Percentiles rank a stretch among this genome's conserved stretches.
Conservation (phyloP, 345 rosid species). For the Aquilaria sinensis region DNA sequence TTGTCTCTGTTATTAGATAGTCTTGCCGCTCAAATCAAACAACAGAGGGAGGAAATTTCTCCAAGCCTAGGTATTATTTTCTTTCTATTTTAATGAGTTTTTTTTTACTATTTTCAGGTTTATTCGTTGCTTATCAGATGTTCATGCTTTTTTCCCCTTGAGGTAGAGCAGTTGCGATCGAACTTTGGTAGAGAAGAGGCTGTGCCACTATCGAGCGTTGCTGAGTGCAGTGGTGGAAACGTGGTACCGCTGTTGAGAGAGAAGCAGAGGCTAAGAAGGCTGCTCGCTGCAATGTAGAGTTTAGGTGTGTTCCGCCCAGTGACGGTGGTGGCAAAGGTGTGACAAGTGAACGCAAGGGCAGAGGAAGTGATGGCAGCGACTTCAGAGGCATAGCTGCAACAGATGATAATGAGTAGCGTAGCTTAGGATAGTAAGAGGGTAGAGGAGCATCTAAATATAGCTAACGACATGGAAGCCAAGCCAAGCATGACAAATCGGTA, state of each 20-base stretch:
- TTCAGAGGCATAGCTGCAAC: conserved; percentile 70
- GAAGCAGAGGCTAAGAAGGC: conserved; percentile 67
- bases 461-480: conserved; percentile 32
- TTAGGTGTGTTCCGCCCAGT: conserved; percentile 82
- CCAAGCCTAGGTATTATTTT: conserved; percentile 54
- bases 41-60: conserved; percentile 70
- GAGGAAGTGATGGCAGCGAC: conserved; percentile 76
- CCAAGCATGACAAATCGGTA: conserved; percentile 85
- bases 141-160: background rate
- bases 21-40: conserved; percentile 52
- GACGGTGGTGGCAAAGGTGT: conserved; percentile 60
- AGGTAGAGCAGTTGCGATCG: conserved; percentile 79
- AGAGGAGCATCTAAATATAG: conserved; percentile 21
- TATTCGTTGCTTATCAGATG: background rate
- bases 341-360: conserved; percentile 81
- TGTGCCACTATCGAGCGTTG: conserved; percentile 70
- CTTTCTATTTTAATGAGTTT: conserved; percentile 1
- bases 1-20: conserved; percentile 38
- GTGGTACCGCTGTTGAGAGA: conserved; percentile 49
- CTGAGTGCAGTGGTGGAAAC: conserved; percentile 62
- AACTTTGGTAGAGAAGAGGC: conserved; percentile 61
- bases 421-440: conserved; percentile 39
- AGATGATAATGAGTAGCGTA: conserved; percentile 37
- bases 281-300: conserved; percentile 62
- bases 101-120: background rate